Evolutionary conservation across 768 basidiomycete species (phyloP).

Genomic region (Paxillus involutus): DNA sequence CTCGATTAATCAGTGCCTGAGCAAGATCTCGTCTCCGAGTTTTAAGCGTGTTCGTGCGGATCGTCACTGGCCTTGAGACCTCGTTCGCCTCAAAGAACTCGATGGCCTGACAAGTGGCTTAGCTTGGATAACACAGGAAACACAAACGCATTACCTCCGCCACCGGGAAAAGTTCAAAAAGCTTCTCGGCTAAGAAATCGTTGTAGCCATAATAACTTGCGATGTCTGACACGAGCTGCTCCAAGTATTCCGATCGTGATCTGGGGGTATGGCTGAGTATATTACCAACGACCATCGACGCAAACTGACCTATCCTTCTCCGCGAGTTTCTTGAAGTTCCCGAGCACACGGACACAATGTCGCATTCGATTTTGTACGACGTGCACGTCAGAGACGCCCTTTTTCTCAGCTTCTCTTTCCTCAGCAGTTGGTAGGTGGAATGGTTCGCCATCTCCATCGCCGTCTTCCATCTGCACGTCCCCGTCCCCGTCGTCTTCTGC

Average conservation of each 20-base stretch:
- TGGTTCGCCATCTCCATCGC: constrained; percentile 35
- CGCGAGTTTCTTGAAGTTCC: constrained; percentile 68
- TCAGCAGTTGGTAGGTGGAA: constrained; percentile 71
- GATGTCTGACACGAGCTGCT: constrained; percentile 87
- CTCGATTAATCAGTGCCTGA: constrained; percentile 90
- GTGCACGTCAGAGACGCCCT: constrained; percentile 67
- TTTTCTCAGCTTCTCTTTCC: constrained; percentile 73
- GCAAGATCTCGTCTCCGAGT: constrained; percentile 93
- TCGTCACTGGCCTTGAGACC: constrained; percentile 92
- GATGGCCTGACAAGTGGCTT: constrained; percentile 63
- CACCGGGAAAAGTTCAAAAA: constrained; percentile 91
- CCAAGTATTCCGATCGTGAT: constrained; percentile 85
- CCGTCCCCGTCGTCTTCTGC: constrained; percentile 50
- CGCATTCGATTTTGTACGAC: constrained; percentile 79
- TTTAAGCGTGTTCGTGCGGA: constrained; percentile 94
- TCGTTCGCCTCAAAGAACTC: constrained; percentile 99
- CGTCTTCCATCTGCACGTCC: constrained; percentile 40
- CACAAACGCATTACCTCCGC: constrained; percentile 63
- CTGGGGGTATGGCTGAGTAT: constrained; percentile 40
- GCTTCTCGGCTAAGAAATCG: constrained; percentile 89
- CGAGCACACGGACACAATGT: constrained; percentile 68
- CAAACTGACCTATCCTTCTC: constrained; percentile 57
- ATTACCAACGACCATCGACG: constrained; percentile 4
- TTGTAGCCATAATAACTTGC: constrained; percentile 98
- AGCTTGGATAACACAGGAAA: constrained; percentile 5